Evolutionary conservation across 2,329 filamentous ascomycete species (phyloP), one percentile per base, ranked within the genome.

Genomic region (Cytospora schulzeri): DNA sequence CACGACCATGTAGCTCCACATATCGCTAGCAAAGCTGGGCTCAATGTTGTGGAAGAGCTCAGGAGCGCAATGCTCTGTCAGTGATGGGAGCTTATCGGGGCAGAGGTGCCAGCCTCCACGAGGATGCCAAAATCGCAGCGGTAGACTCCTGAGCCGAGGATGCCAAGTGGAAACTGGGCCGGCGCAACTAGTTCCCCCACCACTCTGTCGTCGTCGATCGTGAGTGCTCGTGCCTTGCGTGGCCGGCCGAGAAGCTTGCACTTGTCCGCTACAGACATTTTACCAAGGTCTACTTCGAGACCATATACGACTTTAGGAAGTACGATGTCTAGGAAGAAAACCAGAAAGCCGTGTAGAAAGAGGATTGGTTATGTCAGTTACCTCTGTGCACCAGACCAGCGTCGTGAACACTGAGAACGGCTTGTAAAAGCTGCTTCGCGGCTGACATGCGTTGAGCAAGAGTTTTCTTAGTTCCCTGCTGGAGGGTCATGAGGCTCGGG

Each of bases 361-460:
- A 5, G 38, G 24, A 48, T 9, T 22, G 11, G 17, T 11, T 35
- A 22, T 14, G 8, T 57, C 17, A 12, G 9, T 57, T 31, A 48
- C 56, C 56, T 28, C 56, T 57, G 17, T 57, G 38, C 7, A 57
- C 26, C 17, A 45, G 38, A 17, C 19, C 56, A 7, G 56, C 56
- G 38, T 28, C 17, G 26, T 57, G 35, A 24, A 57, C 29, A 7
- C 26, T 57, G 6, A 28, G 17, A 48, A 57, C 4, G 9, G 56
- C 56, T 57, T 57, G 24, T 9, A 57, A 12, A n/a, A 57, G 12
- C 24, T 57, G 26, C 38, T 57, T 57, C 29, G 38, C 38, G 38
- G 55, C 55, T n/a, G 24, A 57, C 17, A 57, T 57, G 38, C 55
- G 35, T 11, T 15, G 8, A 8, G 29, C 29, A 33, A n/a, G n/a